Conservation (phyloP, 768 basidiomycete species). For the Brasilioporus rufonigricans region DNA sequence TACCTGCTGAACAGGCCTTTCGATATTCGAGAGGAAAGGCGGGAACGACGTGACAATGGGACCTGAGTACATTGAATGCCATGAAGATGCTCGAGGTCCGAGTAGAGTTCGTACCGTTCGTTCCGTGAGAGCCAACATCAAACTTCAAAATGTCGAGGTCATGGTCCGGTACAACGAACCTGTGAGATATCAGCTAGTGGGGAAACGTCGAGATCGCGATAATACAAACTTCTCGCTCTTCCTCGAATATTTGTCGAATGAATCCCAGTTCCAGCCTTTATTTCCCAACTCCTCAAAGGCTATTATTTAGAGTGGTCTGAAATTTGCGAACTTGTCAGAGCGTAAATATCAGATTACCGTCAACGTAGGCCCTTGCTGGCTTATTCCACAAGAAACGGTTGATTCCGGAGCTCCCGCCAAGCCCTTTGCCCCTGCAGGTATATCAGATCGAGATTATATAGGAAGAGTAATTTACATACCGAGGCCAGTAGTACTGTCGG, state of each 20-base stretch:
- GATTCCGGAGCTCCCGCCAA: conserved; percentile 1
- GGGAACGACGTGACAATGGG: neutral
- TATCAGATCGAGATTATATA: too few species aligned
- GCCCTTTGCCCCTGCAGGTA: neutral
- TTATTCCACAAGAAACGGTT: neutral
- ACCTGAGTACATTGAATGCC: neutral
- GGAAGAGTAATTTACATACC: neutral
- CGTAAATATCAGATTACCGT: neutral
- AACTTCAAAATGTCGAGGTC: neutral
- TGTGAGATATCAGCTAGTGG: neutral
- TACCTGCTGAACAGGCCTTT: neutral
- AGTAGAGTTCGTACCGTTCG: neutral
- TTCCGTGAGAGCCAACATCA: neutral
- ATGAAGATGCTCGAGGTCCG: neutral
- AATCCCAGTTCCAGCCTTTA: neutral
- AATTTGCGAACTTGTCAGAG: neutral
- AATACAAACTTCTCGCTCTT: neutral
- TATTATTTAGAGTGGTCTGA: neutral
- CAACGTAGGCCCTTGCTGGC: neutral
- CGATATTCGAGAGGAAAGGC: neutral
- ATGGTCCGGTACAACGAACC: conserved; percentile 2
- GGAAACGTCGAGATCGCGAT: neutral
- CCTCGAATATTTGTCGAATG: conserved; percentile 1
- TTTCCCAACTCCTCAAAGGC: conserved; percentile 1
- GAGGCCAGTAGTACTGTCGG: neutral